Evolutionary conservation across 495 filamentous ascomycete species (phyloP).

Genomic region (Lophium mytilinum): DNA sequence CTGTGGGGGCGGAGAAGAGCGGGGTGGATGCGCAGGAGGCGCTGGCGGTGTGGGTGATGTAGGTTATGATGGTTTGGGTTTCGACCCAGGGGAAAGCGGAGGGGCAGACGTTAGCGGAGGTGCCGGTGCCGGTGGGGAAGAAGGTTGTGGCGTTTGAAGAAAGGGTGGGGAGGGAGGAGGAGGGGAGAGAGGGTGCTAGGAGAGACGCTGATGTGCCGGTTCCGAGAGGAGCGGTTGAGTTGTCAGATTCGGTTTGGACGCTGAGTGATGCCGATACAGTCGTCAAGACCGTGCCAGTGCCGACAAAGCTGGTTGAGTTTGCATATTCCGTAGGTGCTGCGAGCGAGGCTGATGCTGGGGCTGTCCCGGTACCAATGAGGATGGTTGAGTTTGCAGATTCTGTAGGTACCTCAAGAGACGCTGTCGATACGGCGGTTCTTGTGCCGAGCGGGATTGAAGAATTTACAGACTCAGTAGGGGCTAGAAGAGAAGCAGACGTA

Average conservation of each 20-base stretch:
- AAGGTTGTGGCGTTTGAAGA: neutral
- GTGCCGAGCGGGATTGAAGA: neutral
- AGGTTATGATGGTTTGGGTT: neutral
- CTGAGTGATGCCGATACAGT: neutral
- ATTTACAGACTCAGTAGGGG: conserved; percentile 3
- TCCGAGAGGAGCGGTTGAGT: neutral
- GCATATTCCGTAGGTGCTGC: neutral
- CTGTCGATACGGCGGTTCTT: neutral
- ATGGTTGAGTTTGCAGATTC: neutral
- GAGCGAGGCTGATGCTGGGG: neutral
- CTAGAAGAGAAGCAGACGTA: neutral
- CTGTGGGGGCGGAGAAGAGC: neutral
- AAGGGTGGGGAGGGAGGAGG: neutral
- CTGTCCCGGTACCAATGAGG: neutral
- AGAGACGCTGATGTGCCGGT: neutral
- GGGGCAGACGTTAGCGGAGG: neutral
- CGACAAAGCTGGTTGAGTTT: neutral
- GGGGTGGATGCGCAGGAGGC: neutral
- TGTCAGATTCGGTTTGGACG: neutral
- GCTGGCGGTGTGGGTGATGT: neutral
- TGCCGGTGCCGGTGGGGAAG: neutral
- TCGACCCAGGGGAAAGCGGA: neutral
- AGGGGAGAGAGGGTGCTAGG: neutral
- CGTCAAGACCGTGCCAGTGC: neutral
- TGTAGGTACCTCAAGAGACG: neutral